Percentiles rank a stretch among this genome's conserved stretches.
Evolutionary conservation across 2,329 filamentous ascomycete genomes (phyloP).

Genomic region (Fusarium udum): DNA sequence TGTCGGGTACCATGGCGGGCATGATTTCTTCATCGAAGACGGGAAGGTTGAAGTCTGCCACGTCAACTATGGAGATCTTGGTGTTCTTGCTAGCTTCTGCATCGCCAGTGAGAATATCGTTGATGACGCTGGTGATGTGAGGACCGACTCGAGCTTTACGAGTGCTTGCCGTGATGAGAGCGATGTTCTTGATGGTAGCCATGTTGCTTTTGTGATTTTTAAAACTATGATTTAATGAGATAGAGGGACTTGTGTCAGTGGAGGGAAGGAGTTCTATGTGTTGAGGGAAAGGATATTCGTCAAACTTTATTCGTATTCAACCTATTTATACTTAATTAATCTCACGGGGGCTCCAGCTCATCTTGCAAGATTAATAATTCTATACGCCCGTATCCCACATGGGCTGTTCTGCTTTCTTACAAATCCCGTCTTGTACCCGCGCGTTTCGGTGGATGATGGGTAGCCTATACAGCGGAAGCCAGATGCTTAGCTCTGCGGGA

Average conservation of each 20-base stretch:
- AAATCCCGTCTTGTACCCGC: neutral
- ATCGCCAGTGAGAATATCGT: conserved; percentile 16
- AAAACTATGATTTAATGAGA: rapidly evolving
- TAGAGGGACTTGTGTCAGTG: neutral
- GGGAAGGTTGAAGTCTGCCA: conserved; percentile 49
- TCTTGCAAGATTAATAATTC: neutral
- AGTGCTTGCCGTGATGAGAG: conserved; percentile 23
- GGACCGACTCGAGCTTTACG: conserved; percentile 16
- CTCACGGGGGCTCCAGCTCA: rapidly evolving
- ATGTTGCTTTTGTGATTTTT: neutral
- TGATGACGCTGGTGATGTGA: neutral
- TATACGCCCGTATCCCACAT: neutral
- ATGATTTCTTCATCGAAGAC: conserved; percentile 55
- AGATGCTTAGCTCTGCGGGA: neutral
- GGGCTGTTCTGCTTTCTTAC: neutral
- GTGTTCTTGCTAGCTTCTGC: neutral
- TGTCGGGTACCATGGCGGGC: conserved; percentile 51
- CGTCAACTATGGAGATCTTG: conserved; percentile 10
- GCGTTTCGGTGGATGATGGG: neutral
- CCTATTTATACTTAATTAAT: neutral
- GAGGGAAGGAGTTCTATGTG: neutral
- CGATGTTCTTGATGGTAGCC: conserved; percentile 11
- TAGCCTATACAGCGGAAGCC: too few species aligned
- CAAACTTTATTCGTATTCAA: too few species aligned
- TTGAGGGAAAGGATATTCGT: neutral